Evolutionary conservation across 768 basidiomycete species (phyloP).

Genomic region (Naganishia randhawae): DNA sequence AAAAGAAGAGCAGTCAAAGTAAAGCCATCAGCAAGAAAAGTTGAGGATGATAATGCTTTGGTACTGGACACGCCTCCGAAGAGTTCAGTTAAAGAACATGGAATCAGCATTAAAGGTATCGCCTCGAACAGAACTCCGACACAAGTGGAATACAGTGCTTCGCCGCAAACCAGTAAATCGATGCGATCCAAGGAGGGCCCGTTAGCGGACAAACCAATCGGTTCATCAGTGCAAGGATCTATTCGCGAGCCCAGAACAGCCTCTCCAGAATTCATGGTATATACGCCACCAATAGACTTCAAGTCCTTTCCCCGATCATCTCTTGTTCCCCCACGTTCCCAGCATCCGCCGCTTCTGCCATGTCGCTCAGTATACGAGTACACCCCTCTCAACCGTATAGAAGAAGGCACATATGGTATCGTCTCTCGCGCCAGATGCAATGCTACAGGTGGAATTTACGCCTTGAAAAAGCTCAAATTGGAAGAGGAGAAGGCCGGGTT

Average conservation of each 20-base stretch:
- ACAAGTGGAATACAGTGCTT: conserved; percentile 6
- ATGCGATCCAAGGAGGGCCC: not conserved
- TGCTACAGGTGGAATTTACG: conserved; percentile 90
- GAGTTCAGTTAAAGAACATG: not conserved
- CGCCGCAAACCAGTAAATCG: not conserved
- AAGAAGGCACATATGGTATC: conserved; percentile 96
- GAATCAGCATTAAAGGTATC: conserved; percentile 11
- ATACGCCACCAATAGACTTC: conserved; percentile 4
- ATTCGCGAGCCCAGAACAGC: not conserved
- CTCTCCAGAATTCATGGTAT: conserved; percentile 4
- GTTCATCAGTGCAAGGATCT: not conserved
- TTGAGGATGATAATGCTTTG: not conserved
- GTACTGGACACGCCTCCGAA: not conserved
- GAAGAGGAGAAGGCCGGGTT: conserved; percentile 99
- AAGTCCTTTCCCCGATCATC: conserved; percentile 29
- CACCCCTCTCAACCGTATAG: conserved; percentile 92
- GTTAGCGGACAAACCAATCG: not conserved
- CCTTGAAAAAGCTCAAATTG: conserved; percentile 93
- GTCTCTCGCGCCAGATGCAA: conserved; percentile 96
- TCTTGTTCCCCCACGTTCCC: conserved; percentile 61
- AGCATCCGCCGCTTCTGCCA: conserved; percentile 73
- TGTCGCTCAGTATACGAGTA: conserved; percentile 93
- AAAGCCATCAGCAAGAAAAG: conserved; percentile 16
- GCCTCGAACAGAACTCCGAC: not conserved
- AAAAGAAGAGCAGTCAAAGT: conserved; percentile 26